Evolutionary conservation across 352 stramenopile genomes (phyloP).

Genomic region (Phytophthora syringae): DNA sequence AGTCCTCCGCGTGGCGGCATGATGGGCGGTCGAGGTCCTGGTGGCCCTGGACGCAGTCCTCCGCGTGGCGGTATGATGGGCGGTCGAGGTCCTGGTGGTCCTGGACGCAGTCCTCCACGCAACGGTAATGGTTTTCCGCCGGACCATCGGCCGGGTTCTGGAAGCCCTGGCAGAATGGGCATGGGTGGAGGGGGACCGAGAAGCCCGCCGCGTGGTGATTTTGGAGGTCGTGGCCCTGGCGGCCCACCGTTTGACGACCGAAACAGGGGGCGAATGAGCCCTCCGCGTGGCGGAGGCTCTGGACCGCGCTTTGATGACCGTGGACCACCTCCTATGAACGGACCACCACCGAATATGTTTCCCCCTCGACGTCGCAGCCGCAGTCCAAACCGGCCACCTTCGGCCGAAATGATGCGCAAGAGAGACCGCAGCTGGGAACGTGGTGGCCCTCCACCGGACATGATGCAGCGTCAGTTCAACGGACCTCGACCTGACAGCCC

Average conservation of each 20-base stretch:
- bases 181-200: conserved; percentile 4
- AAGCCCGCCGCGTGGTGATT: conserved; percentile 31
- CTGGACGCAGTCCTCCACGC: conserved; percentile 27
- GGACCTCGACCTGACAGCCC: conserved; percentile 35
- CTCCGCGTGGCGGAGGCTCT: conserved; percentile 37
- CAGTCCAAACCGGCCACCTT: conserved; percentile 40
- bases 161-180: conserved; percentile 14
- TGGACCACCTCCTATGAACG: conserved; percentile 22
- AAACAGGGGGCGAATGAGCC: conserved; percentile 33
- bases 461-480: conserved; percentile 32
- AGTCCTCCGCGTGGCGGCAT: conserved; percentile 32
- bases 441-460: conserved; percentile 25
- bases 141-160: conserved; percentile 14
- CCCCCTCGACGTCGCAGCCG: conserved; percentile 47
- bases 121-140: conserved; percentile 31
- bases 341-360: conserved; percentile 39
- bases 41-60: conserved; percentile 32
- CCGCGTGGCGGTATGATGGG: conserved; percentile 33
- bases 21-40: conserved; percentile 25
- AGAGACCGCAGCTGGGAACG: conserved; percentile 54
- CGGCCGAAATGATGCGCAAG: conserved; percentile 42
- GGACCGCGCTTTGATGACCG: conserved; percentile 40
- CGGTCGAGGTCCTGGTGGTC: conserved; percentile 25
- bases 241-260: conserved; percentile 28
- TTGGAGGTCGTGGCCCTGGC: conserved; percentile 25